Base-by-base conservation (phyloP, 352 stramenopile species). In the Hyaloperonospora brassicae region DNA sequence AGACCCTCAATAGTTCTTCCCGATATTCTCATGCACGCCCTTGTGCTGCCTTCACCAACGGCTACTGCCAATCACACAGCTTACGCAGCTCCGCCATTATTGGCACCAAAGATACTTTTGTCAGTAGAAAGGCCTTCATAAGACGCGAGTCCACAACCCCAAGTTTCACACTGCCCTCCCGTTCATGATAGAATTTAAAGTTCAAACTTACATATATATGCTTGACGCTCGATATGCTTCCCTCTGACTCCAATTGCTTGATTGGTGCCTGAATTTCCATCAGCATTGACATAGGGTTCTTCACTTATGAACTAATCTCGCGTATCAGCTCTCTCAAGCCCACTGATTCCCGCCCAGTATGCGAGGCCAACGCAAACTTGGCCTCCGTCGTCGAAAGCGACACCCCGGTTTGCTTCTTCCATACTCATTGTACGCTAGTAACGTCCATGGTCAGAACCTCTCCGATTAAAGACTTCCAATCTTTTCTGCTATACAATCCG, bases 381-480 rank as follows among this genome's bases (percentile, higher is more conserved):
- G 27, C 27, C 27, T 31, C 45, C 45, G 40, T 50, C 8, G 45
- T 40, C 22, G 25, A 38, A 9, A 24, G 36, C 11, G 38, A 27
- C 9, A 34, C 25, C 2, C 23, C 23, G 8, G n/a, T 39, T 39
- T 55, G 49, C 13, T 47, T 55, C 6, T 55, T 55, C 7, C 24
- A 55, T 13, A 55, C 23, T 21, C 49, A 45, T 14, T 55, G 49
- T 10, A 55, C 24, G 36, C 47, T 30, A 13, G 36, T 36, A 10
- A 14, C 38, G 38, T 47, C 25, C 48, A 55, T 38, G 3, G 36
- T 55, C 9, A 55, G 5, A 24, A 55, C 48, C 5, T 23, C 48
- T 7, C 39, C 34, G 13, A 9, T 45, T 5, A 36, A n/a, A 12
- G 47, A 46, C 21, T 53, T 53, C 23, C 35, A 24, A 10, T 53